Base-by-base conservation (phyloP, 75 land plant species). In the Chamaecyparis obtusa region DNA sequence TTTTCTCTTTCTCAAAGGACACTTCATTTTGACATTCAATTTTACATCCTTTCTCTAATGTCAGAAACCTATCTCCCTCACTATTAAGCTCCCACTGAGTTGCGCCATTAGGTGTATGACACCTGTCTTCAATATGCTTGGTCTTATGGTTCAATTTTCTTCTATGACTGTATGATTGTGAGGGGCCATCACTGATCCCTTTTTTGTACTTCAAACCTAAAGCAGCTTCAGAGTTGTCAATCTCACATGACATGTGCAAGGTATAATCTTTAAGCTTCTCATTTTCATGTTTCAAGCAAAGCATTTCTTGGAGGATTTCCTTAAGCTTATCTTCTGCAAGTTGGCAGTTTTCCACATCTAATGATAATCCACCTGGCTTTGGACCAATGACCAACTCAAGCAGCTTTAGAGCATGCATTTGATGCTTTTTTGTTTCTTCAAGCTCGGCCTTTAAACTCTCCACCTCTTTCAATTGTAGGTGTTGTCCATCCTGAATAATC, bases 261-360 rank as follows among this genome's bases (percentile, higher is more conserved):
- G 85, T 13, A 84, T 84, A 9, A 55, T 84, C 41, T 55, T 84
- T 84, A 36, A 84, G 85, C 36, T 84, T 55, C 41, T 84, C 64
- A 84, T 84, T 35, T 55, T 84, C 85, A 35, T 49, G 37, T 56
- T 36, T 84, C 67, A 84, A 30, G 27, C 41, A 36, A 51, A 54
- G 8, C 36, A 84, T 44, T 36, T 55, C 85, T 51, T 55, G 8
- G 9, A n/a, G 32, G 56, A 84, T 17, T 56, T 84, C 64, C 49
- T 36, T 36, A 3, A 84, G 85, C 36, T 56, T 84, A 54, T 55
- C 85, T 36, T 84, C 41, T 35, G 85, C 85, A 84, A 84, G 1
- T 56, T 84, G 41, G 21, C 8, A 84, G 21, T 27, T 84, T 84
- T 84, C 85, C 41, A 56, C 16, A 30, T 84, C 56, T 33, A 84